These are phyloP conservation scores for Carex myosuroides DNA, from an alignment of 176 grass and related monocot species.

Conservation along the genomic window DNA sequence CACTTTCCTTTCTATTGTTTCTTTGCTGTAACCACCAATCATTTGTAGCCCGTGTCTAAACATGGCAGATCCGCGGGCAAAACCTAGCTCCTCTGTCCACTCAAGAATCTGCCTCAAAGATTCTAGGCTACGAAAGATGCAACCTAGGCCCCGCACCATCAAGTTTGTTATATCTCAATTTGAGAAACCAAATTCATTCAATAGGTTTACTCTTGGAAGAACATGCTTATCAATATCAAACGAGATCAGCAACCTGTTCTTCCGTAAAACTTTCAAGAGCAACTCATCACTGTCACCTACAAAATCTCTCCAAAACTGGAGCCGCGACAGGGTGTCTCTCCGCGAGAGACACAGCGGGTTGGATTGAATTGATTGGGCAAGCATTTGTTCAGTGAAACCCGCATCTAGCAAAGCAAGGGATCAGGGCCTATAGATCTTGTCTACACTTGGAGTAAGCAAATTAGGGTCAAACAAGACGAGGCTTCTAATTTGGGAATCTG, in stretches of 20 bases:
- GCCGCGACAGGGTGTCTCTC: too few species aligned
- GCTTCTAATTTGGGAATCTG: background rate
- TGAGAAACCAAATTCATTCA: background rate
- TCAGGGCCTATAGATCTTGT: background rate
- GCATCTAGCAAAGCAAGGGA: background rate
- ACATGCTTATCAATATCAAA: background rate
- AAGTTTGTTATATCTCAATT: background rate
- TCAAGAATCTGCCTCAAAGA: background rate
- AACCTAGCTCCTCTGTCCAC: background rate
- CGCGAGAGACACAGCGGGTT: background rate
- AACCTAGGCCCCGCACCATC: background rate
- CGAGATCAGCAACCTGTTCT: background rate
- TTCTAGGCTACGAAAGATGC: background rate
- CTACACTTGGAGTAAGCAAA: background rate
- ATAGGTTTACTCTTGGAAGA: background rate
- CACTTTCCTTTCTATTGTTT: background rate
- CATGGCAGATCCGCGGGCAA: background rate
- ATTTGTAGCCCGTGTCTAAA: background rate
- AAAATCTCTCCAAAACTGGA: conserved; percentile 8
- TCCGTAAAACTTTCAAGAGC: background rate
- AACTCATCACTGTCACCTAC: background rate
- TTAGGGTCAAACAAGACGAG: background rate
- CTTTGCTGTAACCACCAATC: background rate
- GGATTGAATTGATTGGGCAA: background rate
- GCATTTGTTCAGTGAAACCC: background rate